Base-by-base conservation (phyloP, 768 basidiomycete species). In the Macrocybe gigantea region DNA sequence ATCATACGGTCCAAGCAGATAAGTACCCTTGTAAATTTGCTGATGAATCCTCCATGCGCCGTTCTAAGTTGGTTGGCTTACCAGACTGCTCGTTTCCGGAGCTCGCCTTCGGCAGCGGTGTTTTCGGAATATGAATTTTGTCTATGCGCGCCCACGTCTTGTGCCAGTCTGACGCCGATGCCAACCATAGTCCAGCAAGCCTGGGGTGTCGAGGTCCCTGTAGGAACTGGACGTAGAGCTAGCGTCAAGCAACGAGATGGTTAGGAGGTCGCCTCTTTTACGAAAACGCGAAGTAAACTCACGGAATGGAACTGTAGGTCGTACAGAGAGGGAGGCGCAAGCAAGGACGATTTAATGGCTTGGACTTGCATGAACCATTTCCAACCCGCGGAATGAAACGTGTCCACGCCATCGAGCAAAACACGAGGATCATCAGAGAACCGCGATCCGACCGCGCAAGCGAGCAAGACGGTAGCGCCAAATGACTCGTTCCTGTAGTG, bases 61-160 rank as follows among this genome's bases (percentile, higher is more conserved):
- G 12, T 10, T 35, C 73, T 1, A 10, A 30, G 42, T 37, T 31
- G 33, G 37, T 38, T 4, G 30, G 40, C 63, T 10, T 56, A 79
- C 80, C 82, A 85, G 56, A 84, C 83, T 7, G 76, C 79, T 5
- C 83, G 74, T 56, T 86, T 88, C 79, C 85, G 88, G 33, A 87
- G 65, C 57, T 93, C 88, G 51, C 83, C 78, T 47, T 88, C 83
- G 1, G 71, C 62, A 0, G 74, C 75, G 34, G 70, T 63, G 6
- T 60, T 59, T 50, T 57, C 54, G 15, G 51, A 62, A 29, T 62
- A 53, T 1, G 60, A 51, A 48, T 70, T 74, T 34, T 74, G 58
- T 29, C 74, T 57, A 62, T 93, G 91, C 0, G 81, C 85, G 14
- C 91, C 82, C 10, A 89, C 80, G 54, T 93, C 89, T 59, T 90